A percentile compares a stretch with the other conserved stretches of the same genome.
phyloP scores from a whole-genome alignment of 495 filamentous ascomycete genomes.

The Aspergillus sclerotioniger region DNA sequence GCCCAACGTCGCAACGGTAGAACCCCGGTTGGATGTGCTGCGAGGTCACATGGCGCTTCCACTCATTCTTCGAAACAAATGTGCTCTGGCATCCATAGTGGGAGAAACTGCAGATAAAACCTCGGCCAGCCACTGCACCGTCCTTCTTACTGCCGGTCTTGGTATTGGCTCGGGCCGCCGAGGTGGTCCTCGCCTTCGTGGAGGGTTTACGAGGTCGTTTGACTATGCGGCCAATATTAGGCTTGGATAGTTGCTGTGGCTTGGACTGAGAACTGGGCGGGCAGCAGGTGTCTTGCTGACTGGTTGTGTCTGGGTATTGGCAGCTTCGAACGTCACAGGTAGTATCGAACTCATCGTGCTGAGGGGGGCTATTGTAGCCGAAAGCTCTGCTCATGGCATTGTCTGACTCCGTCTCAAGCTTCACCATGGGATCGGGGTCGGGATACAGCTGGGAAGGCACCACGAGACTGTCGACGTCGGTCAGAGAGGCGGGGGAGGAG shows the following conservation, averaged over 20 bases:
- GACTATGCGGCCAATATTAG: neutral
- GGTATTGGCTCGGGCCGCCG: constrained; percentile 7
- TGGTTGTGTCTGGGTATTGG: neutral
- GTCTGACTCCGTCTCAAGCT: constrained; percentile 5
- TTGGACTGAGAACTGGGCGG: neutral
- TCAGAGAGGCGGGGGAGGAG: constrained; percentile 18
- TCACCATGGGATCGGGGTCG: constrained; percentile 9
- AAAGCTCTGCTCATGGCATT: neutral
- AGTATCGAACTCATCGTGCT: neutral
- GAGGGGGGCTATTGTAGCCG: neutral
- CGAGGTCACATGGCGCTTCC: constrained; percentile 85
- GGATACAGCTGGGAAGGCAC: constrained; percentile 9
- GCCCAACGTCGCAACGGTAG: constrained; percentile 74
- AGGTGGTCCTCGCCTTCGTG: constrained; percentile 13
- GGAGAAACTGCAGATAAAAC: constrained; percentile 78
- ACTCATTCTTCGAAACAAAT: constrained; percentile 93
- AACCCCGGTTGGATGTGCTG: constrained; percentile 78
- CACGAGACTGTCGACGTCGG: constrained; percentile 17
- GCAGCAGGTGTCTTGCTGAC: neutral
- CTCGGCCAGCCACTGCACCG: constrained; percentile 47
- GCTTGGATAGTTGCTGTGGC: neutral
- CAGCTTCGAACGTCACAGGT: neutral
- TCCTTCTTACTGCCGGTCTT: constrained; percentile 18
- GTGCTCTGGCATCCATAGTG: constrained; percentile 81
- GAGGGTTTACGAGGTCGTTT: constrained; percentile 9